phyloP scores from a whole-genome alignment of 257 asterid genomes.

The Penstemon davidsonii region DNA sequence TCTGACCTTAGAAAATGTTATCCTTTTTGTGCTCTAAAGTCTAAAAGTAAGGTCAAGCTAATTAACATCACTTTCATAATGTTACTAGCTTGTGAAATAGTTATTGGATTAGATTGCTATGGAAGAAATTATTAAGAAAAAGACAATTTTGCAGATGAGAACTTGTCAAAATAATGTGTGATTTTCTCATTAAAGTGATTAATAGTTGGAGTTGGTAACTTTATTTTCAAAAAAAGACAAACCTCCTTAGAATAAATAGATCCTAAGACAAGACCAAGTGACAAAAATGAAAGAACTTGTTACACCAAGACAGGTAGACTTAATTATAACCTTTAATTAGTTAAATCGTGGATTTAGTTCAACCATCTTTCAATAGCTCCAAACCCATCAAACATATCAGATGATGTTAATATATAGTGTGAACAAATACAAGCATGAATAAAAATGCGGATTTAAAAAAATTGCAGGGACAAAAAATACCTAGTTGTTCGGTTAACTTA shows the following conservation, averaged over 20 bases:
- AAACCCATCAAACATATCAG: neutral
- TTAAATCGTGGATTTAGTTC: constrained; percentile 32
- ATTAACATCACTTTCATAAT: neutral
- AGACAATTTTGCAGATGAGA: constrained; percentile 16
- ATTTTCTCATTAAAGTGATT: constrained; percentile 39
- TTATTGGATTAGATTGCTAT: constrained; percentile 15
- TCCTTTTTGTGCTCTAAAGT: too few species aligned
- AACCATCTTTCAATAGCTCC: constrained; percentile 22
- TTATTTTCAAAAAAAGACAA: constrained; percentile 39
- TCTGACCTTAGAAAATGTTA: too few species aligned
- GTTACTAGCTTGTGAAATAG: neutral
- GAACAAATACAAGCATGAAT: too few species aligned
- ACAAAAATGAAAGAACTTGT: constrained; percentile 36
- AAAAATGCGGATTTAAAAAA: too few species aligned
- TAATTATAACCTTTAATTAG: neutral
- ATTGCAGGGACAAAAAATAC: too few species aligned
- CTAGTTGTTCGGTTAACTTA: too few species aligned
- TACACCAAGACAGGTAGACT: constrained; percentile 21
- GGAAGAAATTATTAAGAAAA: constrained; percentile 11
- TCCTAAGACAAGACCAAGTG: constrained; percentile 44
- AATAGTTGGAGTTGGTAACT: constrained; percentile 57
- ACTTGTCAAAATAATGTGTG: constrained; percentile 34
- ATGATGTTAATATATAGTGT: too few species aligned
- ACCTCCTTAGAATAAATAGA: constrained; percentile 23
- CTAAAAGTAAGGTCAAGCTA: too few species aligned